Percentiles rank a stretch among this genome's conserved stretches.
These are phyloP conservation scores for Carallia brachiata DNA, from an alignment of 345 rosid species.

Conservation along the genomic window DNA sequence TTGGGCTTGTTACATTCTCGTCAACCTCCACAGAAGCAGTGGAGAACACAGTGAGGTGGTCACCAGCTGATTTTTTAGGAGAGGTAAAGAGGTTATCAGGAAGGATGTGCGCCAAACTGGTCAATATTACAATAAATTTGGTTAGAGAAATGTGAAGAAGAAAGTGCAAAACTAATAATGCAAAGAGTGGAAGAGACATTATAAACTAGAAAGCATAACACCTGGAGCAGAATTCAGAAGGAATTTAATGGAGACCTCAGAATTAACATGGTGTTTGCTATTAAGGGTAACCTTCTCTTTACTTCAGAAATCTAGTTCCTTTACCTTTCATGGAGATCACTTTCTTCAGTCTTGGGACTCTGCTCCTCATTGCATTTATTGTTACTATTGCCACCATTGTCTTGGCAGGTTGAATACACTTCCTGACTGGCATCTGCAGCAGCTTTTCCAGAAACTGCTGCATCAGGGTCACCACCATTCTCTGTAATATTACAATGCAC, in stretches of 20 bases:
- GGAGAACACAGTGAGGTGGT: conserved; percentile 25
- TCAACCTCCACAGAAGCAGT: conserved; percentile 27
- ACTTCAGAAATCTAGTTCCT: neutral
- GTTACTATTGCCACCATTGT: conserved; percentile 20
- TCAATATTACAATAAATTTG: conserved; percentile 23
- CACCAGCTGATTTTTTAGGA: conserved; percentile 44
- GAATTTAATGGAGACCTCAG: conserved; percentile 4
- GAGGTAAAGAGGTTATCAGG: conserved; percentile 68
- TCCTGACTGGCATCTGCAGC: conserved; percentile 27
- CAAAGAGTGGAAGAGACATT: neutral
- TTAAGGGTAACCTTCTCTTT: conserved; percentile 6
- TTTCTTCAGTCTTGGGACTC: conserved; percentile 37
- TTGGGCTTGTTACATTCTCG: conserved; percentile 24
- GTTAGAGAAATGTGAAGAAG: conserved; percentile 7
- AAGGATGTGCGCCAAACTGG: conserved; percentile 52
- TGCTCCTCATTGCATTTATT: conserved; percentile 31
- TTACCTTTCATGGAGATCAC: conserved; percentile 50
- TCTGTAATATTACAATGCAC: conserved; percentile 29
- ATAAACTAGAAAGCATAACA: neutral
- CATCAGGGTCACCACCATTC: conserved; percentile 33
- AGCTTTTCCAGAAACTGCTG: conserved; percentile 14
- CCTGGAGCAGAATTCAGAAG: conserved; percentile 16
- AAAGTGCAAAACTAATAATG: conserved; percentile 11
- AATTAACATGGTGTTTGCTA: conserved; percentile 14
- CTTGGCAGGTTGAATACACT: conserved; percentile 23